Evolutionary conservation across 768 basidiomycete genomes (phyloP).

Genomic region (Amanita jacksonii): DNA sequence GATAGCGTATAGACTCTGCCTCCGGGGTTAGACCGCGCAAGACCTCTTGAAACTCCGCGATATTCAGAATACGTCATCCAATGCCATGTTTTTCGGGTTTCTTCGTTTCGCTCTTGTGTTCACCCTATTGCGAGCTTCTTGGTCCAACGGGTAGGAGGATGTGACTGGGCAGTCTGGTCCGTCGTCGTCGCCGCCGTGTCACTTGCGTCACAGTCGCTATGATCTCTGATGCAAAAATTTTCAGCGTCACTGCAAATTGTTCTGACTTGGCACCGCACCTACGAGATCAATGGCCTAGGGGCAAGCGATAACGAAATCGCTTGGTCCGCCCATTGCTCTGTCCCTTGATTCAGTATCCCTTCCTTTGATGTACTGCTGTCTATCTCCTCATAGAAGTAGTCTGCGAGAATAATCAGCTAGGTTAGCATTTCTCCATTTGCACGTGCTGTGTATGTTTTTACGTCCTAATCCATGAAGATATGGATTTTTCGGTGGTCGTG

Average conservation of each 20-base stretch:
- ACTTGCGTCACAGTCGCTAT: not conserved
- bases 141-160: not conserved
- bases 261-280: not conserved
- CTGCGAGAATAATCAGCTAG: too few relatives aligned
- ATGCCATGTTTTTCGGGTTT: slow-evolving; percentile 17
- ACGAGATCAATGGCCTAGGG: slow-evolving; percentile 32
- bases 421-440: too few relatives aligned
- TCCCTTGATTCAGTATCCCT: slow-evolving; percentile 47
- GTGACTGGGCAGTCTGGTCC: slow-evolving; percentile 1
- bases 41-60: not conserved
- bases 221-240: too few relatives aligned
- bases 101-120: slow-evolving; percentile 12
- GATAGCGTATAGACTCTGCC: not conserved
- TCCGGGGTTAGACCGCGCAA: not conserved
- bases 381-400: too few relatives aligned
- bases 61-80: too few relatives aligned
- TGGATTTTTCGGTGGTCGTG: too few relatives aligned
- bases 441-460: too few relatives aligned
- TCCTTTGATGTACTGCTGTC: too few relatives aligned
- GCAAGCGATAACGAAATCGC: slow-evolving; percentile 35
- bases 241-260: slow-evolving; percentile 1
- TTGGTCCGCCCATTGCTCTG: slow-evolving; percentile 39
- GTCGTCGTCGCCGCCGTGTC: not conserved
- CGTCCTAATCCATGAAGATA: too few relatives aligned
- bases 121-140: slow-evolving; percentile 9